Percentiles rank a stretch among this genome's conserved stretches.
These are phyloP conservation scores for Phytomonas francai DNA, from an alignment of 208 protist genomes.

Conservation along the genomic window DNA sequence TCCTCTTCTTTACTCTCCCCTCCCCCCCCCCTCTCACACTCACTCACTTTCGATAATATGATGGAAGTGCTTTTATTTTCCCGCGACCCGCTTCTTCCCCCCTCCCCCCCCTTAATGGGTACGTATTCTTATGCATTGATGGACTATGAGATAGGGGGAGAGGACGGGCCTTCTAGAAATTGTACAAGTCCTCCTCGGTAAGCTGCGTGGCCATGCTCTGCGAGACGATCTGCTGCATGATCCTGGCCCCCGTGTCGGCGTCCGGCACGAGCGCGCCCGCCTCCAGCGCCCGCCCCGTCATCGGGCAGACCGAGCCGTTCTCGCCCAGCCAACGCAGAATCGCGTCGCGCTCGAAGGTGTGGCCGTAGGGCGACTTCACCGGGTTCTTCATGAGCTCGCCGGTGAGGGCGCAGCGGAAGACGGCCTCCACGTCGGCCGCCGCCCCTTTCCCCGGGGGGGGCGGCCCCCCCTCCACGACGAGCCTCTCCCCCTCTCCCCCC, in stretches of 20 bases:
- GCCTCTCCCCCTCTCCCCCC: background rate
- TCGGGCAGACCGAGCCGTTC: constrained; percentile 86
- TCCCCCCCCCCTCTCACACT: too few species aligned
- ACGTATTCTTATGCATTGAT: too few species aligned
- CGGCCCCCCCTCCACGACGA: background rate
- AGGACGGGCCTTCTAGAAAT: constrained; percentile 46
- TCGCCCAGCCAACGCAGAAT: constrained; percentile 83
- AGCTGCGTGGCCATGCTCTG: constrained; percentile 62
- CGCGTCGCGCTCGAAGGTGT: constrained; percentile 81
- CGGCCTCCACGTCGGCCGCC: constrained; percentile 44
- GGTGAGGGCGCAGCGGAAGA: constrained; percentile 78
- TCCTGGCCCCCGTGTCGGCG: constrained; percentile 45
- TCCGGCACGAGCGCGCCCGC: constrained; percentile 57
- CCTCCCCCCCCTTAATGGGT: too few species aligned
- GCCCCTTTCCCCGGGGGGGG: constrained; percentile 31
- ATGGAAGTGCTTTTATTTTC: too few species aligned
- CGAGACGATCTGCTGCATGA: constrained; percentile 75
- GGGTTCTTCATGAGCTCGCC: constrained; percentile 89
- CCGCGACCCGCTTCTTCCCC: too few species aligned
- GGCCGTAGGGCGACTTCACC: constrained; percentile 83
- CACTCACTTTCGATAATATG: too few species aligned
- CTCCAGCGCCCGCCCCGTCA: constrained; percentile 78
- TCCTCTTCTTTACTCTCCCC: too few species aligned
- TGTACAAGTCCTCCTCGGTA: constrained; percentile 80
- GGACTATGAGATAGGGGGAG: too few species aligned